Evolutionary conservation across 163 green algal species (phyloP), one percentile per base, ranked within the genome.

Genomic region (Smithsoniella earleae): DNA sequence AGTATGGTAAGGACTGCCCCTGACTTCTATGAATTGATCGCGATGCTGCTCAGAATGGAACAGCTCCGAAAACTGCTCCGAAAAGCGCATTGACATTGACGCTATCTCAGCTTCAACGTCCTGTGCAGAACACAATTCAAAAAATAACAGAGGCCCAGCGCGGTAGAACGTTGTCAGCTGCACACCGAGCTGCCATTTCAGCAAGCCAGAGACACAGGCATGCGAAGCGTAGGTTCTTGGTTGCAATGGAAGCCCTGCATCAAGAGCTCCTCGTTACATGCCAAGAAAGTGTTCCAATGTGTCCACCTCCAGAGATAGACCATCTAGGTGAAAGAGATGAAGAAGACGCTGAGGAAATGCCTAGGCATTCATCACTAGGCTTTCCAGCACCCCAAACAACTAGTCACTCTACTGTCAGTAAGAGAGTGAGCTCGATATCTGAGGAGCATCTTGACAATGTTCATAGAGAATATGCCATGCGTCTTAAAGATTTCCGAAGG

Each of bases 191-290:
- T 25, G 58, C 58, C 10, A 69, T 69, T 28, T 30, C 58, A 43
- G 58, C 58, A 45, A 33, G 58, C 20, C 58, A 69, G 58, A 30
- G 25, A 16, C 58, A 33, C 58, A 30, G 58, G 16, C 58, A 69
- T 69, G 58, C 58, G 40, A 37, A 33, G 20, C 58, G 58, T 4
- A 30, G 58, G 6, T 1, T 34, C 8, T 5, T 69, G 20, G 25
- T 69, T 33, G 58, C 58, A 4, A 69, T 69, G 58, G 58, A 69
- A 34, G 58, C 58, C 20, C 5, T 69, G 58, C 58, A 69, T 31
- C 58, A 69, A 38, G 58, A 69, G 58, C 58, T 69, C 30, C 38
- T 40, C 25, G 25, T n/a, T 25, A 0, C 58, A 43, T 30, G 34
- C 20, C 30, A 37, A 5, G 34, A 16, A 13, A 36, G 49, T 64